Percentiles rank a stretch among this genome's conserved stretches.
phyloP scores from a whole-genome alignment of 2,329 filamentous ascomycete species.

The Arthrobotrys pseudoclavata region DNA sequence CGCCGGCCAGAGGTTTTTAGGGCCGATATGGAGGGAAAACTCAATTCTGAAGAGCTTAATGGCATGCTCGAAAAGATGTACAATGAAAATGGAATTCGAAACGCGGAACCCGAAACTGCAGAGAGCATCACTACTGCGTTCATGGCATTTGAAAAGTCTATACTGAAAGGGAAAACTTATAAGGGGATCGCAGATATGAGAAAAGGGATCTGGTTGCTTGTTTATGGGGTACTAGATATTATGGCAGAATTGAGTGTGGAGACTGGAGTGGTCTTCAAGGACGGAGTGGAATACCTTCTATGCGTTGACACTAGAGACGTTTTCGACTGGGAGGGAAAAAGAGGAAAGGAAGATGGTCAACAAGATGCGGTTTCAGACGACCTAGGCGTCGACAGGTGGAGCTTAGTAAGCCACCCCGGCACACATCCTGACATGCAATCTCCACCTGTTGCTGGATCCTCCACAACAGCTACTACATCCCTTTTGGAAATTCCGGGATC shows the following conservation, averaged over 20 bases:
- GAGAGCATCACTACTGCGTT: constrained; percentile 33
- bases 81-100: constrained; percentile 9
- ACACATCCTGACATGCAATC: not conserved
- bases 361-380: constrained; percentile 4
- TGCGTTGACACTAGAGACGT: constrained; percentile 24
- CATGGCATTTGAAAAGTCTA: constrained; percentile 40
- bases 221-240: constrained; percentile 35
- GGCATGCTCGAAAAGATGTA: constrained; percentile 20
- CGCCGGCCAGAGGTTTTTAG: constrained; percentile 3
- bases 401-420: constrained; percentile 19
- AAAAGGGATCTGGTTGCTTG: constrained; percentile 43
- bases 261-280: constrained; percentile 28
- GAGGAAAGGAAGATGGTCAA: not conserved
- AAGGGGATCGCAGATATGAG: constrained; percentile 29
- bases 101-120: not conserved
- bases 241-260: constrained; percentile 56
- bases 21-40: constrained; percentile 3
- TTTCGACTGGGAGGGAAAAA: constrained; percentile 30
- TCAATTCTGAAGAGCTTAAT: constrained; percentile 5
- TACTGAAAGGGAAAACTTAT: constrained; percentile 44
- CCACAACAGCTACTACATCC: not conserved
- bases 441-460: not conserved
- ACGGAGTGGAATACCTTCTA: constrained; percentile 51
- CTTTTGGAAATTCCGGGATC: not conserved
- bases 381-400: constrained; percentile 30